phyloP scores from a whole-genome alignment of 23 red algal genomes.

The Gracilaria caudata region DNA sequence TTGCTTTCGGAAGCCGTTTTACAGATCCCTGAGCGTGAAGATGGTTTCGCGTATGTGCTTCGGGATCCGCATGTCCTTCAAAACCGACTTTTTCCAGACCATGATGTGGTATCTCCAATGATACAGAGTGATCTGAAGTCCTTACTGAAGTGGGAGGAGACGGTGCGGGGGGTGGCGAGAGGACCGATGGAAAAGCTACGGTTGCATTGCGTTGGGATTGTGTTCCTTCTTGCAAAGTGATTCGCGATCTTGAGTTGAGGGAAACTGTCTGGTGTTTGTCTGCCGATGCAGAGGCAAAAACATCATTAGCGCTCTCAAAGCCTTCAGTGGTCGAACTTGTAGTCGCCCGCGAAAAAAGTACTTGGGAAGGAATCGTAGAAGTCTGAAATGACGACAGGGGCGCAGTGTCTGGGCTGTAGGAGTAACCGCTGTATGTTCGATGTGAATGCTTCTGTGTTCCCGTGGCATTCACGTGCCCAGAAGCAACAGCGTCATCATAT shows the following conservation, averaged over 20 bases:
- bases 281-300: not conserved
- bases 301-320: not conserved
- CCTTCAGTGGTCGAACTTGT: not conserved
- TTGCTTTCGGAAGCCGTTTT: conserved; percentile 55
- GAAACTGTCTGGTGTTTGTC: not conserved
- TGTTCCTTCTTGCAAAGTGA: not conserved
- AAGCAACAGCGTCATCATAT: not conserved
- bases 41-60: not conserved
- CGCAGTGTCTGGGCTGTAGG: not conserved
- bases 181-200: not conserved
- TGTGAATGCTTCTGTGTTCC: not conserved
- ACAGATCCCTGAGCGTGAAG: conserved; percentile 15
- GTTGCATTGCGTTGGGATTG: not conserved
- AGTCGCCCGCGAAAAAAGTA: conserved; percentile 4
- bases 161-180: not conserved
- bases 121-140: not conserved
- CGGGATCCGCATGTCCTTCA: not conserved
- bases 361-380: conserved; percentile 18
- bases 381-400: conserved; percentile 20
- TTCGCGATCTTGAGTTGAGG: not conserved
- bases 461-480: not conserved
- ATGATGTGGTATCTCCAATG: not conserved
- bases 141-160: not conserved
- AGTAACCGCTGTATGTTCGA: conserved; percentile 22
- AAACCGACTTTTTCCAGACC: not conserved